Percentiles rank a stretch among this genome's conserved stretches.
Evolutionary conservation across 129 eudicot species (phyloP).

Genomic region (Flaveria sonorensis): DNA sequence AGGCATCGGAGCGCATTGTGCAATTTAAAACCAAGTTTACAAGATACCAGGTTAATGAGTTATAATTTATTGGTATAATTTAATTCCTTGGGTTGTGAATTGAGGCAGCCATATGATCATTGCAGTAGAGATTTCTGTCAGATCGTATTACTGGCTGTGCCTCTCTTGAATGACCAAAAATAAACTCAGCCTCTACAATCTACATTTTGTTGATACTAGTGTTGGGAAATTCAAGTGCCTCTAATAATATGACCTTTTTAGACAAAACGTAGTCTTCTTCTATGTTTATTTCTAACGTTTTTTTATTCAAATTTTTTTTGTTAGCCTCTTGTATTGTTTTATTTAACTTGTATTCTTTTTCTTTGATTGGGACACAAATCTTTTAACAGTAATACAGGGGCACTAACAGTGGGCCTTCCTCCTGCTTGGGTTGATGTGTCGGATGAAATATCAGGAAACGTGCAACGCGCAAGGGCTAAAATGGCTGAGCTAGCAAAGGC

Average conservation of each 20-base stretch:
- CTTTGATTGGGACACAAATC: conserved; percentile 1
- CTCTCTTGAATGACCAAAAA: background rate
- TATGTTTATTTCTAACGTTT: background rate
- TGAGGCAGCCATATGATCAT: conserved; percentile 8
- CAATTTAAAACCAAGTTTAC: background rate
- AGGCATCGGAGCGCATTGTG: no score
- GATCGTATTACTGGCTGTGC: background rate
- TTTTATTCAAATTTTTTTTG: background rate
- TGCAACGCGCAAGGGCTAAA: conserved; percentile 64
- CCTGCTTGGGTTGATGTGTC: conserved; percentile 97
- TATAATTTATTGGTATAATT: conserved; percentile 18
- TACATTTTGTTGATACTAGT: background rate
- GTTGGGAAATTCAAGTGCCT: background rate
- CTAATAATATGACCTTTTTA: background rate
- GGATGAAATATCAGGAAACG: conserved; percentile 76
- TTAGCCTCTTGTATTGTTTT: background rate
- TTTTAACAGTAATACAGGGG: conserved; percentile 44
- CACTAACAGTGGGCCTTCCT: conserved; percentile 77
- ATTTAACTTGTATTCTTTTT: background rate
- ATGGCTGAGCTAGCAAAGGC: conserved; percentile 84
- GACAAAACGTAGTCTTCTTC: background rate
- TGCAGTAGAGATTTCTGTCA: background rate
- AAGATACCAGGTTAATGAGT: background rate
- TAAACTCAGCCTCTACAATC: background rate
- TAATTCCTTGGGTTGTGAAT: background rate